Percentiles rank a stretch among this genome's conserved stretches.
These are phyloP conservation scores for Blastocystis sp. DNA, from an alignment of 352 stramenopile genomes.

Conservation along the genomic window DNA sequence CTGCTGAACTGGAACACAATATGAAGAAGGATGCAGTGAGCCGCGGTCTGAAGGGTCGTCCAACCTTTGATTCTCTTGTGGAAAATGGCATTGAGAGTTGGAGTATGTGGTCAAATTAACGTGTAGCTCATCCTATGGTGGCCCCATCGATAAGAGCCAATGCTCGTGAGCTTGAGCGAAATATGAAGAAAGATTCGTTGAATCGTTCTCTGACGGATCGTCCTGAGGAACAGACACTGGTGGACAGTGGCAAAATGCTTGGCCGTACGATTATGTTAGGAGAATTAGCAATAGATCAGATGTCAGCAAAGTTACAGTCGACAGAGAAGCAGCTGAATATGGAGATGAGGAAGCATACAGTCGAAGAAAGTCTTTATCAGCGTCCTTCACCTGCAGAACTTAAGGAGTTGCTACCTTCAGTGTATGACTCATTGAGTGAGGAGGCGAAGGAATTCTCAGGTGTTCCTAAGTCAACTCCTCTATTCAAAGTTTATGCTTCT, in stretches of 20 bases:
- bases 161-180: not conserved
- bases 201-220: not conserved
- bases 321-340: constrained; percentile 21
- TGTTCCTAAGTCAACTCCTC: not conserved
- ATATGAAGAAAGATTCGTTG: not conserved
- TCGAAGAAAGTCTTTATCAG: not conserved
- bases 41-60: not conserved
- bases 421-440: not conserved
- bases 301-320: not conserved
- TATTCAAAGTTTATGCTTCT: not conserved
- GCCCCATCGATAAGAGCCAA: not conserved
- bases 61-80: not conserved
- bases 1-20: not conserved
- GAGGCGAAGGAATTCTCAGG: not conserved
- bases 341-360: not conserved
- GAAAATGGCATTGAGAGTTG: not conserved
- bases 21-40: not conserved
- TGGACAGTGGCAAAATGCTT: not conserved
- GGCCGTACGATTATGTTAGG: not conserved
- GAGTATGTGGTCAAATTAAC: not conserved
- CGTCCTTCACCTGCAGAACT: not conserved
- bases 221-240: not conserved
- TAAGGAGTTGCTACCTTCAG: not conserved
- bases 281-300: not conserved
- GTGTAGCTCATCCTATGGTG: not conserved